phyloP scores from a whole-genome alignment of 106 monocot species.

The Dactylorhiza incarnata region DNA sequence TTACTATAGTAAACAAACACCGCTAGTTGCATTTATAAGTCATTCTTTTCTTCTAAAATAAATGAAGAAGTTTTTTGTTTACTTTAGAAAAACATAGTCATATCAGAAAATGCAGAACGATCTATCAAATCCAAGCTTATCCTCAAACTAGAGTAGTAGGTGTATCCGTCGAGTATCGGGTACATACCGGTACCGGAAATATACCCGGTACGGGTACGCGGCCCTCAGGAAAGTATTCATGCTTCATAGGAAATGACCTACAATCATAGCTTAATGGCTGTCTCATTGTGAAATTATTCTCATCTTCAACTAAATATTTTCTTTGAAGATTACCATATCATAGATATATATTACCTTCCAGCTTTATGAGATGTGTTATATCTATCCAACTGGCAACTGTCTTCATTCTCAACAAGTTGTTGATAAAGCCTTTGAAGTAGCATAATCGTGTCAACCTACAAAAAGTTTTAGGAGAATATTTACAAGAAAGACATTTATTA shows the following conservation, averaged over 20 bases:
- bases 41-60: no score
- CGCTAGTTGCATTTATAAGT: no score
- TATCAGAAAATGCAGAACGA: no score
- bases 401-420: slow-evolving; percentile 66
- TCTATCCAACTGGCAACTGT: slow-evolving; percentile 68
- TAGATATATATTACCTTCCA: slow-evolving; percentile 39
- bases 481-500: not conserved
- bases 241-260: not conserved
- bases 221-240: no score
- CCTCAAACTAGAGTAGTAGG: no score
- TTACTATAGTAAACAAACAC: no score
- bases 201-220: no score
- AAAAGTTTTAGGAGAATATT: not conserved
- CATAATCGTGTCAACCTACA: slow-evolving; percentile 55
- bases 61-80: no score
- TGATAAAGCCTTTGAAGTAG: slow-evolving; percentile 64
- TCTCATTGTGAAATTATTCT: not conserved
- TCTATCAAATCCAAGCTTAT: no score
- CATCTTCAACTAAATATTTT: slow-evolving; percentile 1
- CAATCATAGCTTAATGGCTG: not conserved
- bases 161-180: no score
- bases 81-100: no score
- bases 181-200: no score
- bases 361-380: slow-evolving; percentile 62
- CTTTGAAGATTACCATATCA: not conserved